Conservation (phyloP, 768 basidiomycete genomes). For the Mycena pura region DNA sequence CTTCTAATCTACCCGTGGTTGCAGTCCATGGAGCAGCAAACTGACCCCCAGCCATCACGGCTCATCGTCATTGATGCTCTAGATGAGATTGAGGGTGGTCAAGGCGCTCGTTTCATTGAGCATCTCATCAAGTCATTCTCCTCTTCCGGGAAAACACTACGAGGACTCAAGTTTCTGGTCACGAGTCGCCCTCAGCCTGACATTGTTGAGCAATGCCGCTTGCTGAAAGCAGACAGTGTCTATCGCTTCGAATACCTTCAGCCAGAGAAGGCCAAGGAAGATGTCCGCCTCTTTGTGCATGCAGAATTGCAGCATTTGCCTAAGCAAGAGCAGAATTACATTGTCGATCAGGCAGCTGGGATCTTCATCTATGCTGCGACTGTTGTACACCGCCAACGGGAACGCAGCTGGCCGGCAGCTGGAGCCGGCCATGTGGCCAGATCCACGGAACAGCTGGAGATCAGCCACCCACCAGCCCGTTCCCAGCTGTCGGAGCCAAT, state of each 20-base stretch:
- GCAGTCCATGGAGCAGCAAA: too few species aligned
- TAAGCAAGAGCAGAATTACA: background rate
- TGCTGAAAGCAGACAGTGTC: background rate
- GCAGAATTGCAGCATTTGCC: background rate
- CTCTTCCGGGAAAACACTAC: background rate
- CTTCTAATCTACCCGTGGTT: too few species aligned
- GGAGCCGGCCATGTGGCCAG: too few species aligned
- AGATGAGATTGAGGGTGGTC: background rate
- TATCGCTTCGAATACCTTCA: background rate
- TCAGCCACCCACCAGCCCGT: too few species aligned
- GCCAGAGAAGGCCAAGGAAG: background rate
- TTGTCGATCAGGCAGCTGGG: background rate
- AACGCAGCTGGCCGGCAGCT: too few species aligned
- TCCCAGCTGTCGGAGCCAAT: too few species aligned
- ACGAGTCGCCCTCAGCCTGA: background rate
- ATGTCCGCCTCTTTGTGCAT: background rate
- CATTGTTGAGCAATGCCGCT: background rate
- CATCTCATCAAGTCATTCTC: background rate
- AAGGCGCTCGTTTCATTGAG: background rate
- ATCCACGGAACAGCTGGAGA: too few species aligned
- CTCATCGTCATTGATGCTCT: background rate
- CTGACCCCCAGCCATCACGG: too few species aligned
- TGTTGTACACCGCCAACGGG: too few species aligned
- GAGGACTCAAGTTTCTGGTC: background rate
- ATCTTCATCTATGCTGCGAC: conserved; percentile 8